These are phyloP conservation scores for Hippophae rhamnoides DNA, from an alignment of 306 rosid species.

Conservation along the genomic window DNA sequence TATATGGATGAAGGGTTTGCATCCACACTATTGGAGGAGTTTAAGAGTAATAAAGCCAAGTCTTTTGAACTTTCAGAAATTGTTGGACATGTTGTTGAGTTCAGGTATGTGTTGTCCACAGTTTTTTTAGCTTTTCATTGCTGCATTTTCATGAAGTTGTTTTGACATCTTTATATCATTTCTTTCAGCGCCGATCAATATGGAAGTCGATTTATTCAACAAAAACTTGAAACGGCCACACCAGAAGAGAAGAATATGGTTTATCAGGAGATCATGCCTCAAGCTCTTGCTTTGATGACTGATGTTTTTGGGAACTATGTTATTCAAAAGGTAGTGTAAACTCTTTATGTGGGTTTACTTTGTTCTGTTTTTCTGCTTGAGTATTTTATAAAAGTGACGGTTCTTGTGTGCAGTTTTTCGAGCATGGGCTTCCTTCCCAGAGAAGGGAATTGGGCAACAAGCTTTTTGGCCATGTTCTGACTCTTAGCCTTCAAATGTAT, in stretches of 20 bases:
- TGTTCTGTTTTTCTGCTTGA: constrained; percentile 4
- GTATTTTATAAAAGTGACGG: constrained; percentile 12
- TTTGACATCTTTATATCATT: constrained; percentile 7
- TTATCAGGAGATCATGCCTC: constrained; percentile 93
- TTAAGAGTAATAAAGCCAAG: constrained; percentile 76
- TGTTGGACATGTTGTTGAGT: constrained; percentile 55
- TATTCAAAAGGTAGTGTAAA: constrained; percentile 70
- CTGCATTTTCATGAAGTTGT: constrained; percentile 5
- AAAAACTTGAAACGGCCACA: constrained; percentile 86
- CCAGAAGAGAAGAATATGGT: constrained; percentile 82
- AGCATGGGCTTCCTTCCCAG: constrained; percentile 80
- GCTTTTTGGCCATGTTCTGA: constrained; percentile 66
- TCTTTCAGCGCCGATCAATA: constrained; percentile 82
- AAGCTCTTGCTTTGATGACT: constrained; percentile 87
- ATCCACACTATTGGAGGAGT: constrained; percentile 78
- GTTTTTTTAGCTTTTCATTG: constrained; percentile 8
- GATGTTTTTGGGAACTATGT: constrained; percentile 97
- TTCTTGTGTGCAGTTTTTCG: constrained; percentile 61
- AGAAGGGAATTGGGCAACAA: constrained; percentile 89
- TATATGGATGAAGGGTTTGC: constrained; percentile 59
- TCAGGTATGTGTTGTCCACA: constrained; percentile 40
- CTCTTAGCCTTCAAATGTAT: constrained; percentile 96
- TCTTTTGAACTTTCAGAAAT: constrained; percentile 86
- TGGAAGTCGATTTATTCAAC: constrained; percentile 90
- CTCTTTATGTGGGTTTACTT: not conserved